Evolutionary conservation across 2,329 filamentous ascomycete genomes (phyloP).

Genomic region (Pseudogymnoascus sp.): DNA sequence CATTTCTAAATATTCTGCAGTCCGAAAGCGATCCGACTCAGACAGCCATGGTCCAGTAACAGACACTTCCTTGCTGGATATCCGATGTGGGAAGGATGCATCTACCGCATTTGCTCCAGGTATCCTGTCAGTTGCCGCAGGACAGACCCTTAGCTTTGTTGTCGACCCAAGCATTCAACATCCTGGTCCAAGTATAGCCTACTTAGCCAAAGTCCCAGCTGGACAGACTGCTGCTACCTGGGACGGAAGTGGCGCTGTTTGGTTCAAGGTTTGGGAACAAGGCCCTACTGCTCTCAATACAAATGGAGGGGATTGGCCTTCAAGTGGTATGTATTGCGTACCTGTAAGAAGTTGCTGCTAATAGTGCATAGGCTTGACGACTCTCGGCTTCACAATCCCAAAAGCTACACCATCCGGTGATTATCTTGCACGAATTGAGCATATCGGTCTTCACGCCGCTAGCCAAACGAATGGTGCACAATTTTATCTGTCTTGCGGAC

Average conservation of each 20-base stretch:
- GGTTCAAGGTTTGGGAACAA: conserved; percentile 21
- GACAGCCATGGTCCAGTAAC: conserved; percentile 12
- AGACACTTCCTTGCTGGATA: neutral
- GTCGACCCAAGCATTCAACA: conserved; percentile 35
- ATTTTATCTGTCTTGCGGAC: conserved; percentile 31
- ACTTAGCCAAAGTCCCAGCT: conserved; percentile 21
- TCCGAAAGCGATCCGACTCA: conserved; percentile 10
- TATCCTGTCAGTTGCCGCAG: conserved; percentile 9
- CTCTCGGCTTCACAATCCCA: conserved; percentile 30
- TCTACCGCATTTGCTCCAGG: conserved; percentile 6
- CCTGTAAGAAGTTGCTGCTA: neutral
- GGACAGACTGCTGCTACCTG: conserved; percentile 16
- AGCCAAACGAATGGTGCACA: conserved; percentile 16
- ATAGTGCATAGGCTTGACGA: conserved; percentile 6
- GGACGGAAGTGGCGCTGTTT: conserved; percentile 20
- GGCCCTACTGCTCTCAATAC: neutral
- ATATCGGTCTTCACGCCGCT: conserved; percentile 25
- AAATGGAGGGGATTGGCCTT: neutral
- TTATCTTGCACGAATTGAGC: conserved; percentile 32
- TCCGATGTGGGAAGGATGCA: conserved; percentile 9
- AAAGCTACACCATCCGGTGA: conserved; percentile 31
- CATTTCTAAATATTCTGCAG: neutral
- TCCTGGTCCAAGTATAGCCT: conserved; percentile 14
- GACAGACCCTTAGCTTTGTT: neutral
- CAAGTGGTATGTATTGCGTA: neutral